A percentile compares a stretch with the other conserved stretches of the same genome.
Conservation (phyloP, 768 basidiomycete species). For the Punctularia strigosozonata region DNA sequence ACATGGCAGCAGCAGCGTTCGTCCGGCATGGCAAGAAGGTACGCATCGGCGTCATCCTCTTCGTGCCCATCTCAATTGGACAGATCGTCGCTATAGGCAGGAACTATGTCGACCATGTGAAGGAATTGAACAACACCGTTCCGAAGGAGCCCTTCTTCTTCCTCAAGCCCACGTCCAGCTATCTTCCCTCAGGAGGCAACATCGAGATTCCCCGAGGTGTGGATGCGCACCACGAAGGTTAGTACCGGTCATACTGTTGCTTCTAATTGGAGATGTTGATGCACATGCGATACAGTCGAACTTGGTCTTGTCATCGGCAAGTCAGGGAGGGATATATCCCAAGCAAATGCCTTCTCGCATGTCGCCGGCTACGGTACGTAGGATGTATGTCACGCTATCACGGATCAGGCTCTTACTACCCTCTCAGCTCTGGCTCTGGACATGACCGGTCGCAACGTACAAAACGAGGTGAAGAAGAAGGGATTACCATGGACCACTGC, state of each 20-base stretch:
- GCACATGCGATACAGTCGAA: slow-evolving; percentile 47
- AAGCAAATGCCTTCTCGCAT: slow-evolving; percentile 57
- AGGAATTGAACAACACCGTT: slow-evolving; percentile 79
- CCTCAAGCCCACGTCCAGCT: slow-evolving; percentile 91
- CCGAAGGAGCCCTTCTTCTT: slow-evolving; percentile 99
- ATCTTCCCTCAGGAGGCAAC: slow-evolving; percentile 62
- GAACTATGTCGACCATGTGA: slow-evolving; percentile 86
- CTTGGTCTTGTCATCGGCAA: slow-evolving; percentile 95
- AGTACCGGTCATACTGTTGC: background rate
- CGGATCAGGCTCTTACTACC: background rate
- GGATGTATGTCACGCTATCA: background rate
- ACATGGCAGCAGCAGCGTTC: slow-evolving; percentile 29
- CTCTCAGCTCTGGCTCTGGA: slow-evolving; percentile 79
- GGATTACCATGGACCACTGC: slow-evolving; percentile 97
- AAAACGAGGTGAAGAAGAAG: slow-evolving; percentile 83
- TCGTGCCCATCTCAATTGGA: background rate
- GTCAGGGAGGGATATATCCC: slow-evolving; percentile 69
- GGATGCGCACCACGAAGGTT: slow-evolving; percentile 86
- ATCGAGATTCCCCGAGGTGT: slow-evolving; percentile 83
- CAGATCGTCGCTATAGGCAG: slow-evolving; percentile 94
- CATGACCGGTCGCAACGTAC: slow-evolving; percentile 93
- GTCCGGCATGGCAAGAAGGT: slow-evolving; percentile 37
- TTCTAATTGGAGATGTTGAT: slow-evolving; percentile 1
- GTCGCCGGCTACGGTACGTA: slow-evolving; percentile 84
- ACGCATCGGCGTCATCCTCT: background rate